These are phyloP conservation scores for Trichoderma atroviride DNA, from an alignment of 2,329 filamentous ascomycete species.

Conservation along the genomic window DNA sequence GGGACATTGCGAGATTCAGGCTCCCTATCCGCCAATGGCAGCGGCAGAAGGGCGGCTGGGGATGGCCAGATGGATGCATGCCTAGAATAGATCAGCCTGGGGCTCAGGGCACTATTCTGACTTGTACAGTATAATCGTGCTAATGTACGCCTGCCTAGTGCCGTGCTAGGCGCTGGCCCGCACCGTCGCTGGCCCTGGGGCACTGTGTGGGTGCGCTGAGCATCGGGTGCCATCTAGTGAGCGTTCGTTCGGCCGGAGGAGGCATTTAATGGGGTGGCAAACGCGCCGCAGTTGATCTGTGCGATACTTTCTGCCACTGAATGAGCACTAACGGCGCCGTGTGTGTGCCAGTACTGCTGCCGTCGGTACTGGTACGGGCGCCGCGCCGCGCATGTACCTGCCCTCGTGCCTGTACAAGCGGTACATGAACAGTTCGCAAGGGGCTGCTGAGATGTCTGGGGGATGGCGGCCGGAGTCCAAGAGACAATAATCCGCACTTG, in stretches of 20 bases:
- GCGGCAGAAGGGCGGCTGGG: slow-evolving; percentile 10
- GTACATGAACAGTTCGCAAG: background rate
- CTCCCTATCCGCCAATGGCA: slow-evolving; percentile 10
- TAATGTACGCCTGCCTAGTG: slow-evolving; percentile 5
- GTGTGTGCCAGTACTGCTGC: background rate
- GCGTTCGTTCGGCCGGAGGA: slow-evolving; percentile 7
- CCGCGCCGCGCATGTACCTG: background rate
- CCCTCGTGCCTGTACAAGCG: background rate
- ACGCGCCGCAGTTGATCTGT: background rate
- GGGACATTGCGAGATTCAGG: slow-evolving; percentile 18
- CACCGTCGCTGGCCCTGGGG: background rate
- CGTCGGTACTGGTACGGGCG: background rate
- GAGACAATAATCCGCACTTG: slow-evolving; percentile 12
- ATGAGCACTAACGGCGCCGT: background rate
- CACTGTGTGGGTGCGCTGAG: slow-evolving; percentile 25
- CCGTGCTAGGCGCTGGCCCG: slow-evolving; percentile 3
- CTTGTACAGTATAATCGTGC: background rate
- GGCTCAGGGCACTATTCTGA: slow-evolving; percentile 8
- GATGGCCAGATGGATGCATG: slow-evolving; percentile 16
- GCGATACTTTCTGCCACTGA: background rate
- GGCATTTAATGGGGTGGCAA: slow-evolving; percentile 9
- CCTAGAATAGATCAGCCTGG: slow-evolving; percentile 19
- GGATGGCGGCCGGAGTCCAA: background rate
- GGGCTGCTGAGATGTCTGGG: slow-evolving; percentile 16
- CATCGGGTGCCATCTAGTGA: background rate